Evolutionary conservation across 2,329 filamentous ascomycete species (phyloP), one percentile per base, ranked within the genome.

Genomic region (Diaporthe sp.): DNA sequence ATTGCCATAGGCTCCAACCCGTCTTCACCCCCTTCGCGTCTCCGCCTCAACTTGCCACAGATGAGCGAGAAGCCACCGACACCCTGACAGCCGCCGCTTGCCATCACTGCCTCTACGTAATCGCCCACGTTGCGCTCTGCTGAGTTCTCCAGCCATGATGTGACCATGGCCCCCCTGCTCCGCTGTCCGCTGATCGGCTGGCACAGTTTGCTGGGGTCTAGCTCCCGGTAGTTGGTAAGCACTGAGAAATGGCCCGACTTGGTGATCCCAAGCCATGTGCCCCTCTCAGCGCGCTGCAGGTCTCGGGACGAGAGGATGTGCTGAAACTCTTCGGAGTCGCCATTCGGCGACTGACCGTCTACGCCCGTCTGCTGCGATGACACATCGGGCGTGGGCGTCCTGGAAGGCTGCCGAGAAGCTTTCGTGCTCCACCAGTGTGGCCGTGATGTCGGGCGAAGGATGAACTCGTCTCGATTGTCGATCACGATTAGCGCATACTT

Each of bases 381-480:
- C 68, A 49, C 70, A 28, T n/a, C 46, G 68, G 74, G 79, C 68
- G 55, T 71, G 51, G 55, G 55, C 72, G 62, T 57, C 74, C 61
- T 74, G 53, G 77, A 72, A 17, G 58, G 72, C 12, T 73, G 68
- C 15, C 71, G 72, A 13, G 74, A 73, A 78, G 57, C 81, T 76
- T 87, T 59, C 17, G 80, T 87, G 58, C 82, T 87, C 91, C 91
- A 93, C 91, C 91, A 93, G 82, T 92, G 88, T 9, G 91, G 91
- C 75, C 89, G 86, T 71, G 89, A 91, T 2, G 91, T 93, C 5
- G 91, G 91, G 39, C 91, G 88, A 19, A 92, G 86, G 77, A 93
- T 90, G 84, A 90, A 93, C 82, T 93, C 94, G 86, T 96, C 94
- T 79, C 94, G 90, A 83, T 96, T 96, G 85, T 95, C 91, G 81